Base-by-base conservation (phyloP, 768 basidiomycete species). In the Rhodotorula kratochvilovae region DNA sequence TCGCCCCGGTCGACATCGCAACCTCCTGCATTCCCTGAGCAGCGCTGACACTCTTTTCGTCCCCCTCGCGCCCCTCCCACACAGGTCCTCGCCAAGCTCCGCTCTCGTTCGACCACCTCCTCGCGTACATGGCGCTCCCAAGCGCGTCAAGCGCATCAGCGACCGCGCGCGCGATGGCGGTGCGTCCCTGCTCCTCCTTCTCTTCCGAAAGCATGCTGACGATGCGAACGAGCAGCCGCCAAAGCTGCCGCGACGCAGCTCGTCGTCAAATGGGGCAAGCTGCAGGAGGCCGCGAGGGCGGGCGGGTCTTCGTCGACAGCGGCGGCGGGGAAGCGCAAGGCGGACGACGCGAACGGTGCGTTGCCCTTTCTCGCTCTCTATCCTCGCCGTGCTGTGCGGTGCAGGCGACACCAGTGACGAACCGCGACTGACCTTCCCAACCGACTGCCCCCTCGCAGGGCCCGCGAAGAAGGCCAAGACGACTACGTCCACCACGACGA, bases 11-110 rank as follows among this genome's bases (percentile, higher is more conserved):
- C 54, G 54, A 25, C 6, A 33, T 55, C 54, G 19, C 54, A 43
- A 55, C 43, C 1, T 19, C 25, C 17, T 29, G 17, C 35, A 8
- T 25, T 15, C 48, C 61, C 51, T 25, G 11, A 62, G 17, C 31
- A 42, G 33, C 35, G 19, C 63, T 48, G 36, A 57, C 51, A 39
- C 39, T 39, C 5, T 36, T 15, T 23, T 35, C 16, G 31, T 17
- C 16, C 6, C 29, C 58, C 15, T 31, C 17, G n/a, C 13, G n/a
- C 10, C 7, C 51, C 1, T 12, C 23, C 48, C 7, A 0, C 5
- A 53, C 70, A 71, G 70, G 61, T 46, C 19, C 58, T 71, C n/a
- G 33, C 35, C 23, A 71, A 67, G 61, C 56, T 71, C 10, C 70
- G 11, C 23, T 71, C 46, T 29, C 60, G 25, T 3, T 33, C 13